Evolutionary conservation across 305 asterid genomes (phyloP).

Genomic region (Lippia alba): DNA sequence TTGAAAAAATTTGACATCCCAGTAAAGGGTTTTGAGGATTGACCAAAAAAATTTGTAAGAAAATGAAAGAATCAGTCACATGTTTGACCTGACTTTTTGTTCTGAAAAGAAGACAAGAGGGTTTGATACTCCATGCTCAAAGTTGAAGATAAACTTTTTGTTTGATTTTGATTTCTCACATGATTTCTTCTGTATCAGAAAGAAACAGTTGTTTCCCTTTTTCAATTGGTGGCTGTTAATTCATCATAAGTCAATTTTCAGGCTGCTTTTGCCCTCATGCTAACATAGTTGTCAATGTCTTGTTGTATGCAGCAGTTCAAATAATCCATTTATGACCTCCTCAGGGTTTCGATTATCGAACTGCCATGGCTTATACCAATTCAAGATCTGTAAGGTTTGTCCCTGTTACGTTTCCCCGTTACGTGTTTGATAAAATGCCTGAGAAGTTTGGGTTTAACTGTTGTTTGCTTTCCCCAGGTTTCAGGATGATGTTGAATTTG

Average conservation of each 20-base stretch:
- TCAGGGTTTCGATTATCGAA: conserved; percentile 30
- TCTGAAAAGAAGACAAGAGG: conserved; percentile 36
- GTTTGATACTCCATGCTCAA: conserved; percentile 35
- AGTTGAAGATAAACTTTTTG: conserved; percentile 39
- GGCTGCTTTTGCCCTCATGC: conserved; percentile 21
- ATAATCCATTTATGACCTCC: conserved; percentile 30
- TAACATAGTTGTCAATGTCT: conserved; percentile 31
- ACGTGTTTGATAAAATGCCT: conserved; percentile 6
- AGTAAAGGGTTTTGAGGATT: conserved; percentile 39
- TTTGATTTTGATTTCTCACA: conserved; percentile 58
- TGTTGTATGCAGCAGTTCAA: conserved; percentile 43
- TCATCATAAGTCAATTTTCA: conserved; percentile 45
- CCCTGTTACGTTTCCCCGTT: not conserved
- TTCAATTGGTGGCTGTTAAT: conserved; percentile 44
- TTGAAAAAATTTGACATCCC: conserved; percentile 22
- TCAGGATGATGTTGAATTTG: conserved; percentile 58
- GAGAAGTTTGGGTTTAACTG: not conserved
- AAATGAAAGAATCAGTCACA: conserved; percentile 55
- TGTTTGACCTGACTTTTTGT: conserved; percentile 63
- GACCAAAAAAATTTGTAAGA: conserved; percentile 32
- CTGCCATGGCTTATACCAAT: conserved; percentile 58
- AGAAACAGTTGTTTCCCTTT: conserved; percentile 44
- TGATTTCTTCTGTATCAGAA: conserved; percentile 53
- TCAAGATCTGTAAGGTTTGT: conserved; percentile 78
- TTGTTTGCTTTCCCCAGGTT: conserved; percentile 51